These are phyloP conservation scores for Fraxinus floribunda DNA, from an alignment of 305 asterid genomes.

Conservation along the genomic window DNA sequence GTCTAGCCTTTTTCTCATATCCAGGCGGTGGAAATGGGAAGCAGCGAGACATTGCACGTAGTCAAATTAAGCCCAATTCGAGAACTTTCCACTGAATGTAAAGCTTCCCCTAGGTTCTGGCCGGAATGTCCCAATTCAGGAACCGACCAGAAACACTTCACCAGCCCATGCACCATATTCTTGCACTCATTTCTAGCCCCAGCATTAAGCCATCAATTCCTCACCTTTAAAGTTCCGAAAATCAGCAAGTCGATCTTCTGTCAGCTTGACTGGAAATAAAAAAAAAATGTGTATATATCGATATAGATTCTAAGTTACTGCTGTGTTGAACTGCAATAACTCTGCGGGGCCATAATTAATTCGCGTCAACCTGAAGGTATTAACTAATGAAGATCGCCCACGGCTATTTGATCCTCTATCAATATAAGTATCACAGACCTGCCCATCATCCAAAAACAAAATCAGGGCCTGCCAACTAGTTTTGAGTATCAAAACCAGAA, in stretches of 20 bases:
- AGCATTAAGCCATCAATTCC: slow-evolving; percentile 22
- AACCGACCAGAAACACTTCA: slow-evolving; percentile 42
- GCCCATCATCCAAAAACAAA: slow-evolving; percentile 23
- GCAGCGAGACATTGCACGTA: slow-evolving; percentile 72
- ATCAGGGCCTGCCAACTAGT: slow-evolving; percentile 14
- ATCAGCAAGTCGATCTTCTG: slow-evolving; percentile 13
- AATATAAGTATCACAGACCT: slow-evolving; percentile 24
- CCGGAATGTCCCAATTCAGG: slow-evolving; percentile 43
- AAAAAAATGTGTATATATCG: slow-evolving; percentile 13
- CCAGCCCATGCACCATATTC: slow-evolving; percentile 43
- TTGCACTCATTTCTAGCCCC: slow-evolving; percentile 37
- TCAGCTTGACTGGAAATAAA: neutral
- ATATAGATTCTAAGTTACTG: slow-evolving; percentile 18
- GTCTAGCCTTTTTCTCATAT: slow-evolving; percentile 52
- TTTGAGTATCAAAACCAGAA: slow-evolving; percentile 5
- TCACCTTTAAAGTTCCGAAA: slow-evolving; percentile 24
- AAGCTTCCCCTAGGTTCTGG: slow-evolving; percentile 45
- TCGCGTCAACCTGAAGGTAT: slow-evolving; percentile 11
- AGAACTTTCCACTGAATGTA: slow-evolving; percentile 31
- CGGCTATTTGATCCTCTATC: slow-evolving; percentile 10
- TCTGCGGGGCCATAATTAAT: neutral
- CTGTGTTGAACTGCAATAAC: slow-evolving; percentile 20
- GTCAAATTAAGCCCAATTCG: slow-evolving; percentile 24
- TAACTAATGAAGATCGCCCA: slow-evolving; percentile 14
- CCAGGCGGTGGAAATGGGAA: slow-evolving; percentile 77